A percentile compares a stretch with the other conserved stretches of the same genome.
Evolutionary conservation across 2,329 filamentous ascomycete genomes (phyloP).

Genomic region (Orbilia brochopaga): DNA sequence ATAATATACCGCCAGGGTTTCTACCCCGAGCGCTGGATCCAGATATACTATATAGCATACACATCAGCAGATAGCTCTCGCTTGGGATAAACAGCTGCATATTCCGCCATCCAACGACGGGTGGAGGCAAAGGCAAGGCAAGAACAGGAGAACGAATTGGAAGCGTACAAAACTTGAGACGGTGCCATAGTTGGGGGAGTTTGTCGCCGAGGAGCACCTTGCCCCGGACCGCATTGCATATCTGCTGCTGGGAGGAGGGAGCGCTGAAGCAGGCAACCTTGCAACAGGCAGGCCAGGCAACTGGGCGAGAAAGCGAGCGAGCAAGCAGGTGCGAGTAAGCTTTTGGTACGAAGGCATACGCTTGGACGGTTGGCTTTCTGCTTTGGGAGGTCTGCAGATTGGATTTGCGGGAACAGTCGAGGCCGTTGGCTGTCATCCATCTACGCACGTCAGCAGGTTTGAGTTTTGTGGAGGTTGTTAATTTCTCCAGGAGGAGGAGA

Average conservation of each 20-base stretch:
- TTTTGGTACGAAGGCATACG: not conserved
- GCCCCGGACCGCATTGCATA: constrained; percentile 12
- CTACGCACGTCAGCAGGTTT: not conserved
- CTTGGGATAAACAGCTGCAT: constrained; percentile 14
- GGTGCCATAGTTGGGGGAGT: constrained; percentile 21
- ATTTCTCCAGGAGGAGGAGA: not conserved
- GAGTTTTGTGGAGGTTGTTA: not conserved
- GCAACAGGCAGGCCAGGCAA: not conserved
- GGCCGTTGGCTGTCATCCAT: not conserved
- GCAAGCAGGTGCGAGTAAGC: not conserved
- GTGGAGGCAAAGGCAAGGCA: constrained; percentile 18
- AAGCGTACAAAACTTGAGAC: constrained; percentile 5
- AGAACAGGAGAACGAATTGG: constrained; percentile 21
- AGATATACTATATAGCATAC: not conserved
- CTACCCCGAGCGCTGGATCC: constrained; percentile 1
- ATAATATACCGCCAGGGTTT: not conserved
- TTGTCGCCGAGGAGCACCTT: constrained; percentile 24
- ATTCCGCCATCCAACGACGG: constrained; percentile 29
- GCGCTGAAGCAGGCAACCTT: constrained; percentile 1
- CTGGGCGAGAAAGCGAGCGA: not conserved
- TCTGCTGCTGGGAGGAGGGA: not conserved
- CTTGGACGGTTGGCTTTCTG: constrained; percentile 1
- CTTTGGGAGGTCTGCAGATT: not conserved
- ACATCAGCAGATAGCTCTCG: not conserved
- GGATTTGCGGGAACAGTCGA: not conserved